Evolutionary conservation across 2,329 filamentous ascomycete genomes (phyloP).

Genomic region (Thielaviopsis punctulata): DNA sequence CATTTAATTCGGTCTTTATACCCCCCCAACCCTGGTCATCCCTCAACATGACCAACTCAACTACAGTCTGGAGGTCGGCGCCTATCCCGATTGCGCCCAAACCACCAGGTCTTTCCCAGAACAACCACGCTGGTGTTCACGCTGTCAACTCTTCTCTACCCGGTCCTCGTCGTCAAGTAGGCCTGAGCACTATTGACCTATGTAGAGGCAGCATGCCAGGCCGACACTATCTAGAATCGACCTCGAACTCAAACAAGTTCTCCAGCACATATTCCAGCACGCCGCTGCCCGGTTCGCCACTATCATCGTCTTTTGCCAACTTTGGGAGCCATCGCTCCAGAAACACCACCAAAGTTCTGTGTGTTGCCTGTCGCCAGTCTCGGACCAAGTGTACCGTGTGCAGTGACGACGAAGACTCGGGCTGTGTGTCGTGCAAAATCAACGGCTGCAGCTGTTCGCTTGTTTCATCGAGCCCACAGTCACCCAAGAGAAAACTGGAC

Average conservation of each 20-base stretch:
- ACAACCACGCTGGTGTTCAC: constrained; percentile 22
- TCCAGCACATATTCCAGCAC: constrained; percentile 12
- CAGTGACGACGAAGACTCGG: constrained; percentile 51
- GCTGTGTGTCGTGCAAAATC: constrained; percentile 62
- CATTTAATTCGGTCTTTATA: constrained; percentile 4
- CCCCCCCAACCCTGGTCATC: constrained; percentile 17
- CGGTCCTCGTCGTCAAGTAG: constrained; percentile 24
- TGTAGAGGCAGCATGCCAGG: constrained; percentile 29
- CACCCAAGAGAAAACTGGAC: constrained; percentile 64
- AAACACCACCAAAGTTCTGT: constrained; percentile 34
- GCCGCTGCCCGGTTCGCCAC: not conserved
- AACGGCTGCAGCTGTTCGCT: constrained; percentile 67
- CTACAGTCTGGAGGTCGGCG: constrained; percentile 39
- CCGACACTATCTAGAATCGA: constrained; percentile 8
- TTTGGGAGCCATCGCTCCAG: constrained; percentile 18
- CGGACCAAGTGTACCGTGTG: constrained; percentile 57
- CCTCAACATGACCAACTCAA: constrained; percentile 35
- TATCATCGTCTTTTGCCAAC: constrained; percentile 5
- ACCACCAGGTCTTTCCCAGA: constrained; percentile 21
- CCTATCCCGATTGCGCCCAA: constrained; percentile 51
- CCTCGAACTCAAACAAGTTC: not conserved
- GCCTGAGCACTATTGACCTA: constrained; percentile 29
- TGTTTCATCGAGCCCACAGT: constrained; percentile 50
- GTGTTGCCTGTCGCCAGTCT: constrained; percentile 57
- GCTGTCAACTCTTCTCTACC: constrained; percentile 15